phyloP scores from a whole-genome alignment of 495 filamentous ascomycete genomes.

The Tuber umbilicatum region DNA sequence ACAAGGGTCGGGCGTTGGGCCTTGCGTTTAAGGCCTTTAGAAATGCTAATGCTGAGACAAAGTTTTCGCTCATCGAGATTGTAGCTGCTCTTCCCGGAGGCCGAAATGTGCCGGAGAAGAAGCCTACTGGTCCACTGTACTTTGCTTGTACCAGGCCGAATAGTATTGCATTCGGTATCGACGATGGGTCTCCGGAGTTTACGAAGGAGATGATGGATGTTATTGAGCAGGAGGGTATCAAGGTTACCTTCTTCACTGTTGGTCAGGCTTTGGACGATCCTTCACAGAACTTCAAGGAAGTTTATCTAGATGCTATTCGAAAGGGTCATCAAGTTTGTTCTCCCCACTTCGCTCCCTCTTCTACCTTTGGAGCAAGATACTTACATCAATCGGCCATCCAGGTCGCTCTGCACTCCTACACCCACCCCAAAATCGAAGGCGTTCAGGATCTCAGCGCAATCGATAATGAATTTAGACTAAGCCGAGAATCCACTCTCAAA shows the following conservation, averaged over 20 bases:
- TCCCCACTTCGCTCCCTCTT: too few species aligned
- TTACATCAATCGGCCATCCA: slow-evolving; percentile 37
- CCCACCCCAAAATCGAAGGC: slow-evolving; percentile 67
- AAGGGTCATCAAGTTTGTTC: slow-evolving; percentile 56
- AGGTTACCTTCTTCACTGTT: slow-evolving; percentile 73
- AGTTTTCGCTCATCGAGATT: slow-evolving; percentile 62
- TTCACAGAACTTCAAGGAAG: slow-evolving; percentile 51
- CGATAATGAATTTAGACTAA: slow-evolving; percentile 60
- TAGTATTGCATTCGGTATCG: slow-evolving; percentile 73
- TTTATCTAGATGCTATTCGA: slow-evolving; percentile 57
- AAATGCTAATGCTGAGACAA: slow-evolving; percentile 46
- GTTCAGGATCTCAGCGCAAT: slow-evolving; percentile 53
- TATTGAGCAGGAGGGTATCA: slow-evolving; percentile 56
- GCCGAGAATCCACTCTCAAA: slow-evolving; percentile 31
- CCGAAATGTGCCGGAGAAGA: slow-evolving; percentile 55
- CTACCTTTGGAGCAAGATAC: background rate
- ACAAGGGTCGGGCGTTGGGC: slow-evolving; percentile 54
- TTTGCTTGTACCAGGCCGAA: slow-evolving; percentile 65
- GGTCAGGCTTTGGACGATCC: slow-evolving; percentile 57
- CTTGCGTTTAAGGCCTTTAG: slow-evolving; percentile 67
- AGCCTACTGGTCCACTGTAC: slow-evolving; percentile 56
- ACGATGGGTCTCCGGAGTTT: slow-evolving; percentile 61
- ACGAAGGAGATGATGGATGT: slow-evolving; percentile 59
- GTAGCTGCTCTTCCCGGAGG: slow-evolving; percentile 49
- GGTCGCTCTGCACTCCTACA: slow-evolving; percentile 66